Percentiles rank a stretch among this genome's conserved stretches.
These are phyloP conservation scores for Exophiala sideris DNA, from an alignment of 2,329 filamentous ascomycete species.

Conservation along the genomic window DNA sequence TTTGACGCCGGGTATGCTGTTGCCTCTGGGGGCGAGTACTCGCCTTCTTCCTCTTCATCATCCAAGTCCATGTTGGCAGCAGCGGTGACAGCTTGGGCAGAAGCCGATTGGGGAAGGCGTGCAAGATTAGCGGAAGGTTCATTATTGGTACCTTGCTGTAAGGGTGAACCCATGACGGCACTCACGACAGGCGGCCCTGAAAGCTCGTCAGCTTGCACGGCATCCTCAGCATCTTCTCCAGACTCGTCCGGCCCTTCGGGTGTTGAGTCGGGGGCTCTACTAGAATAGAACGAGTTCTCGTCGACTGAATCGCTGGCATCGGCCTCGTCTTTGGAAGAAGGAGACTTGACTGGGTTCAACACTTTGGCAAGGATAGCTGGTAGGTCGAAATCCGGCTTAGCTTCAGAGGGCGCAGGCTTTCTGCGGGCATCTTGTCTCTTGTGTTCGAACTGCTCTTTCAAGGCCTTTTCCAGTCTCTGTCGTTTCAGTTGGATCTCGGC, in stretches of 20 bases:
- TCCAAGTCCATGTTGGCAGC: slow-evolving; percentile 24
- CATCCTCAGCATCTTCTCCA: slow-evolving; percentile 31
- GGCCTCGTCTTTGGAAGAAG: slow-evolving; percentile 53
- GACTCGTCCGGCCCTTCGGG: slow-evolving; percentile 40
- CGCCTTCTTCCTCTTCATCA: slow-evolving; percentile 43
- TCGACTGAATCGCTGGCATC: slow-evolving; percentile 67
- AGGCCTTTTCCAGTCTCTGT: slow-evolving; percentile 70
- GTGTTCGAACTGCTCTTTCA: slow-evolving; percentile 75
- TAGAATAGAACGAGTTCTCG: slow-evolving; percentile 94
- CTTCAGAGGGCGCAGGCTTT: slow-evolving; percentile 50
- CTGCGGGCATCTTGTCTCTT: slow-evolving; percentile 49
- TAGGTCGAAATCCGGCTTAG: slow-evolving; percentile 64
- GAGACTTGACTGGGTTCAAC: slow-evolving; percentile 66
- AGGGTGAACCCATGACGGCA: slow-evolving; percentile 26
- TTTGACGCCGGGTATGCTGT: slow-evolving; percentile 33
- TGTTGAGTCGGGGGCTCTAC: slow-evolving; percentile 75
- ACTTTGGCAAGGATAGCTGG: slow-evolving; percentile 70
- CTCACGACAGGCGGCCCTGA: slow-evolving; percentile 20
- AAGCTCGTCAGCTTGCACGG: slow-evolving; percentile 31
- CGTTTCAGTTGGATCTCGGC: slow-evolving; percentile 78
- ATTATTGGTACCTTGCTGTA: slow-evolving; percentile 12
- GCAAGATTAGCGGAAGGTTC: slow-evolving; percentile 4
- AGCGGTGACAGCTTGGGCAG: slow-evolving; percentile 4
- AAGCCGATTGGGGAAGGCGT: not conserved
- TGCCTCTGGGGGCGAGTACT: slow-evolving; percentile 48